Conservation (phyloP, 2,329 filamentous ascomycete genomes). For the Pseudogymnoascus sp. region DNA sequence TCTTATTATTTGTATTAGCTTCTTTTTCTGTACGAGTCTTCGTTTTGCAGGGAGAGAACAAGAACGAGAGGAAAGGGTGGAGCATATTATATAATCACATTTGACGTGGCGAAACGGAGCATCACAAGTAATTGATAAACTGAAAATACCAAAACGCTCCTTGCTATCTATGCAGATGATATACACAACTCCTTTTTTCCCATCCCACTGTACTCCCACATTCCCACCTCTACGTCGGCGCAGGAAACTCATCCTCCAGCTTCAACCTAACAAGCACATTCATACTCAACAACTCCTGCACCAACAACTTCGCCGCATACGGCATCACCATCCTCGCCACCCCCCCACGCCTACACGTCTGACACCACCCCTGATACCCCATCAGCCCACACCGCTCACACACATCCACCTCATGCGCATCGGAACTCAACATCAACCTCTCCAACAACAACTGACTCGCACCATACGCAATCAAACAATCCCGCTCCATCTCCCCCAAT, state of each 20-base stretch:
- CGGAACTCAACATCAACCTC: slow-evolving; percentile 87
- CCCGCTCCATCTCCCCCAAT: slow-evolving; percentile 96
- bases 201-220: background rate
- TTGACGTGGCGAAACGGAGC: background rate
- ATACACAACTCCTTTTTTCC: background rate
- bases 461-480: slow-evolving; percentile 95
- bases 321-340: slow-evolving; percentile 94
- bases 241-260: slow-evolving; percentile 86
- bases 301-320: slow-evolving; percentile 90
- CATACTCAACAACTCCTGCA: slow-evolving; percentile 96
- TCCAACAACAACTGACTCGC: slow-evolving; percentile 88
- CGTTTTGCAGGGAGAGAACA: background rate
- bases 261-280: slow-evolving; percentile 92
- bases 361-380: slow-evolving; percentile 91
- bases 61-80: background rate
- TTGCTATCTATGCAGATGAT: slow-evolving; percentile 7
- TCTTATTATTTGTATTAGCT: too few relatives aligned
- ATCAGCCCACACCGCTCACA: slow-evolving; percentile 93
- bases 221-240: background rate
- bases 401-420: slow-evolving; percentile 85
- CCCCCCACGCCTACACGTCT: slow-evolving; percentile 67
- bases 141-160: background rate
- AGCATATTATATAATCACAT: background rate
- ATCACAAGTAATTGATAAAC: background rate
- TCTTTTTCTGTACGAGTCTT: too few relatives aligned